phyloP scores from a whole-genome alignment of 1,284 basidiomycete genomes.

The Polyporus tsugae region DNA sequence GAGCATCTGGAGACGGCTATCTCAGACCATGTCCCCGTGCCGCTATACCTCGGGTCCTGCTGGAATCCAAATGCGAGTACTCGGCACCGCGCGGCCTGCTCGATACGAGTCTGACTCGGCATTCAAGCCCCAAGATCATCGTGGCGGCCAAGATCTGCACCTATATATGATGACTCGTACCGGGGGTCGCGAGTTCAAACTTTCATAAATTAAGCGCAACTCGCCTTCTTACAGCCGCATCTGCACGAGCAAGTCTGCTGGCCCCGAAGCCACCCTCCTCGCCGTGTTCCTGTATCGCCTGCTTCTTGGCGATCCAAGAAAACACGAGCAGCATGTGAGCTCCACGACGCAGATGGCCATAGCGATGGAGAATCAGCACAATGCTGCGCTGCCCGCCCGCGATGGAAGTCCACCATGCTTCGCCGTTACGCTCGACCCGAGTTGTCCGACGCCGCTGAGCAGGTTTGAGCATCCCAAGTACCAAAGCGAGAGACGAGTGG shows the following conservation, averaged over 20 bases:
- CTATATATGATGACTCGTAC: neutral
- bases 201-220: neutral
- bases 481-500: conserved; percentile 7
- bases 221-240: neutral
- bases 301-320: conserved; percentile 38
- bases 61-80: neutral
- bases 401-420: conserved; percentile 28
- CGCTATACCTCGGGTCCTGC: neutral
- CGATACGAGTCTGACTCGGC: neutral
- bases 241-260: neutral
- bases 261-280: conserved; percentile 26
- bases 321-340: conserved; percentile 47
- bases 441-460: conserved; percentile 41
- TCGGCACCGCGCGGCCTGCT: neutral
- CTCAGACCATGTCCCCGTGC: neutral
- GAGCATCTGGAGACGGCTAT: neutral
- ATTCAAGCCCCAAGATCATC: neutral
- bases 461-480: conserved; percentile 29
- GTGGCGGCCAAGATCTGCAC: neutral
- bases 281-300: too few relatives aligned
- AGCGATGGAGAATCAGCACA: conserved; percentile 58
- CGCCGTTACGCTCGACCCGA: conserved; percentile 53
- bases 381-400: conserved; percentile 53
- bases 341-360: conserved; percentile 43
- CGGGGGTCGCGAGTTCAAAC: neutral